phyloP scores from a whole-genome alignment of 1,139 yeast species.

The Candida sojae region DNA sequence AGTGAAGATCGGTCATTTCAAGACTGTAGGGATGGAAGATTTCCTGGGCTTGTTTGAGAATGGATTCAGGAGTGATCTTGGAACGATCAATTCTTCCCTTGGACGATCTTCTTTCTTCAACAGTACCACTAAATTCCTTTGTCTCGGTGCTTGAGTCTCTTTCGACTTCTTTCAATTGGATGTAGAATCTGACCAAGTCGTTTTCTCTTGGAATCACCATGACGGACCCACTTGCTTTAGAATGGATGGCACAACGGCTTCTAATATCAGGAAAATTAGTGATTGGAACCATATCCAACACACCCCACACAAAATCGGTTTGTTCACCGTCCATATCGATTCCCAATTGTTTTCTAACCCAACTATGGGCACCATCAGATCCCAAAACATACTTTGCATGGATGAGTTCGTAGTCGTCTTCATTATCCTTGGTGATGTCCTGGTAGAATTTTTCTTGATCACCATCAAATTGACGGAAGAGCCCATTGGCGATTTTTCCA shows the following conservation, averaged over 20 bases:
- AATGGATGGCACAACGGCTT: constrained; percentile 33
- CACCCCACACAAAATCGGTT: constrained; percentile 38
- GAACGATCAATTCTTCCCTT: constrained; percentile 26
- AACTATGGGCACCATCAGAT: constrained; percentile 37
- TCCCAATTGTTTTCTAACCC: constrained; percentile 27
- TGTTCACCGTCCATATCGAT: constrained; percentile 31
- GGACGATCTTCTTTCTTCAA: constrained; percentile 12
- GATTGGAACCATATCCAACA: constrained; percentile 33
- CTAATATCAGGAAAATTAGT: constrained; percentile 39
- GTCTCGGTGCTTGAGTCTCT: constrained; percentile 15
- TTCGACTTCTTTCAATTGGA: constrained; percentile 24
- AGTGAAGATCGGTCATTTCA: constrained; percentile 24
- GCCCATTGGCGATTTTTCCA: constrained; percentile 25
- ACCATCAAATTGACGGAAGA: constrained; percentile 30
- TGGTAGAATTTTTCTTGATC: constrained; percentile 20
- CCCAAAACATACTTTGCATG: constrained; percentile 34
- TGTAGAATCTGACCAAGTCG: constrained; percentile 30
- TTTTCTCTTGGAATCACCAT: constrained; percentile 37
- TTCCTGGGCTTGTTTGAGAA: constrained; percentile 26
- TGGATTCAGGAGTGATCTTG: constrained; percentile 25
- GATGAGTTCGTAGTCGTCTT: constrained; percentile 17
- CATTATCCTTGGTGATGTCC: constrained; percentile 10
- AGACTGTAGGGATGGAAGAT: constrained; percentile 29
- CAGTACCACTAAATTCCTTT: constrained; percentile 9
- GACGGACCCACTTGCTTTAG: constrained; percentile 29